phyloP scores from a whole-genome alignment of 2,329 filamentous ascomycete species.

The Falciphora oryzae region DNA sequence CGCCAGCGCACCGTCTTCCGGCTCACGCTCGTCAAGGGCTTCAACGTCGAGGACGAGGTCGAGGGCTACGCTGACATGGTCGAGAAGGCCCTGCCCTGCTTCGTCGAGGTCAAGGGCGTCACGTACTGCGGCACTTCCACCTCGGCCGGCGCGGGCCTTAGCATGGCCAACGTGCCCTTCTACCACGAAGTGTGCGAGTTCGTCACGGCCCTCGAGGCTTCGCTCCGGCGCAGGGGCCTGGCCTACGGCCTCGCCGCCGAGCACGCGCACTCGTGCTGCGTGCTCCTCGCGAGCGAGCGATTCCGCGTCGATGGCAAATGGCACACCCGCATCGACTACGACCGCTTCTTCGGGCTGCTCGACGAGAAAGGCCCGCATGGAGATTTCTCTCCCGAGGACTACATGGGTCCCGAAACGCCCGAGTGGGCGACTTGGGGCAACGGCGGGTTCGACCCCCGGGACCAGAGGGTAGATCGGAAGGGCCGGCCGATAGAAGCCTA shows the following conservation, averaged over 20 bases:
- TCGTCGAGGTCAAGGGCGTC: constrained; percentile 93
- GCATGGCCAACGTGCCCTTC: constrained; percentile 97
- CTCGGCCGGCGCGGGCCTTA: constrained; percentile 75
- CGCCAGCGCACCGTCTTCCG: constrained; percentile 90
- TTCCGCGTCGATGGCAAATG: constrained; percentile 75
- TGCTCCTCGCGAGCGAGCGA: constrained; percentile 74
- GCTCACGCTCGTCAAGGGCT: constrained; percentile 92
- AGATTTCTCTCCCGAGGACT: constrained; percentile 82
- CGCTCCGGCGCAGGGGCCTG: constrained; percentile 64
- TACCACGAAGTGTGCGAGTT: constrained; percentile 87
- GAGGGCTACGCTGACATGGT: constrained; percentile 87
- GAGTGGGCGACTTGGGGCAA: constrained; percentile 96
- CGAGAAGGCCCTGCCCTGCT: constrained; percentile 78
- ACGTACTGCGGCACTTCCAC: constrained; percentile 93
- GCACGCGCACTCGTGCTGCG: constrained; percentile 91
- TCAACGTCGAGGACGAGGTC: constrained; percentile 93
- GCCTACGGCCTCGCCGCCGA: constrained; percentile 89
- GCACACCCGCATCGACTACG: constrained; percentile 90
- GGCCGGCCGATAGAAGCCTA: constrained; percentile 56
- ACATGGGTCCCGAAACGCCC: constrained; percentile 76
- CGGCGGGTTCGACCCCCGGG: constrained; percentile 87
- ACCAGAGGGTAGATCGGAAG: constrained; percentile 82
- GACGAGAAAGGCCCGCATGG: constrained; percentile 60
- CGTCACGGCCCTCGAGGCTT: constrained; percentile 66
- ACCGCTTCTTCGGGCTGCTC: constrained; percentile 77